phyloP scores from a whole-genome alignment of 164 flowering plant species.

The Berberis vulgaris region DNA sequence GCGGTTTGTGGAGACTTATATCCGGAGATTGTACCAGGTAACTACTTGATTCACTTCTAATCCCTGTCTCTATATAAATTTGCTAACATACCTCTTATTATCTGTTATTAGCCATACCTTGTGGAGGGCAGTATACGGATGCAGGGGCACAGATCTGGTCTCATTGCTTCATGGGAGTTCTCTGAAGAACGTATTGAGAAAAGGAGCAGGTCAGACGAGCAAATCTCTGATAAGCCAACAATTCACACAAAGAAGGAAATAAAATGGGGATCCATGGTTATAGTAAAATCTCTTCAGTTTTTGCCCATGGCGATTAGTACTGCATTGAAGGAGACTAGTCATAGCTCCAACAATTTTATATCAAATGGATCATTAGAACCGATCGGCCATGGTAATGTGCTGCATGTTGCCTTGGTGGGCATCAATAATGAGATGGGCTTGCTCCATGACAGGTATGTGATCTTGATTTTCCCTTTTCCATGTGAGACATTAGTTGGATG shows the following conservation, averaged over 20 bases:
- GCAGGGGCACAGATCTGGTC: slow-evolving; percentile 99
- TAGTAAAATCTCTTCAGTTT: slow-evolving; percentile 88
- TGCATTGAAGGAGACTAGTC: slow-evolving; percentile 70
- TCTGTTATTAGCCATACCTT: slow-evolving; percentile 74
- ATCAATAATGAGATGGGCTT: slow-evolving; percentile 92
- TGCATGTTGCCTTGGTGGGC: slow-evolving; percentile 90
- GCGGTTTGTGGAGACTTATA: slow-evolving; percentile 94
- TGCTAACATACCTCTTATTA: background rate
- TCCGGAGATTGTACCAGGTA: slow-evolving; percentile 97
- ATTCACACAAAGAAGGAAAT: slow-evolving; percentile 53
- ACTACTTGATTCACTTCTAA: background rate
- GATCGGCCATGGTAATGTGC: slow-evolving; percentile 63
- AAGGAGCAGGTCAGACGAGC: slow-evolving; percentile 40
- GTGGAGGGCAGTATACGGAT: slow-evolving; percentile 91
- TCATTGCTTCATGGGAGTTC: slow-evolving; percentile 95
- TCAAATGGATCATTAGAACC: slow-evolving; percentile 35
- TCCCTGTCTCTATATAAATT: background rate
- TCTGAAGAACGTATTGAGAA: slow-evolving; percentile 71
- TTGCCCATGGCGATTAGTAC: slow-evolving; percentile 58
- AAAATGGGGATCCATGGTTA: slow-evolving; percentile 98
- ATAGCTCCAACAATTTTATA: slow-evolving; percentile 28
- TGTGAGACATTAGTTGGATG: background rate
- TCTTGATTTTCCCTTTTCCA: background rate
- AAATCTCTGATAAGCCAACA: slow-evolving; percentile 18
- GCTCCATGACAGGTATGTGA: slow-evolving; percentile 88